Conservation (phyloP, 306 rosid genomes). For the Canavalia gladiata region DNA sequence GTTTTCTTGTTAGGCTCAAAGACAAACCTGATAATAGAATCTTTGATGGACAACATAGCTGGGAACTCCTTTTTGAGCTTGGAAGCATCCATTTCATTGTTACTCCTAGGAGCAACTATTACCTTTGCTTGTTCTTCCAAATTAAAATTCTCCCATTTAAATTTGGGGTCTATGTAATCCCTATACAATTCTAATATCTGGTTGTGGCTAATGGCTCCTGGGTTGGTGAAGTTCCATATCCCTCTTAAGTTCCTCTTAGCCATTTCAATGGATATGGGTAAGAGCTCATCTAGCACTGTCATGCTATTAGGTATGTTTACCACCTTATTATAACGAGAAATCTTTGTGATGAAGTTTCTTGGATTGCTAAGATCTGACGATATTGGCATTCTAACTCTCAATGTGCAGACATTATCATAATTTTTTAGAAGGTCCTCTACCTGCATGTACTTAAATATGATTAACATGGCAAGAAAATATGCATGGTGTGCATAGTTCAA, state of each 20-base stretch:
- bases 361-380: constrained; percentile 79
- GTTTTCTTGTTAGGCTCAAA: constrained; percentile 74
- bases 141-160: constrained; percentile 69
- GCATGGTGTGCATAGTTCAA: neutral
- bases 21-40: constrained; percentile 69
- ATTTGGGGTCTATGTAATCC: constrained; percentile 67
- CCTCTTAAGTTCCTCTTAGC: constrained; percentile 72
- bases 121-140: constrained; percentile 79
- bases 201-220: constrained; percentile 80
- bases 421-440: constrained; percentile 72
- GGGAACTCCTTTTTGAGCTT: constrained; percentile 76
- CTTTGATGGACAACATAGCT: constrained; percentile 62
- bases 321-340: constrained; percentile 66
- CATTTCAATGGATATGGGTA: constrained; percentile 78
- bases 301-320: constrained; percentile 81
- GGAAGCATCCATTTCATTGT: constrained; percentile 76
- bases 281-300: constrained; percentile 80
- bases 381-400: constrained; percentile 82
- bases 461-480: constrained; percentile 13
- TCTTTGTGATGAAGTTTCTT: constrained; percentile 82
- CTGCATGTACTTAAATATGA: constrained; percentile 49
- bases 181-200: constrained; percentile 69
- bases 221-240: constrained; percentile 87
- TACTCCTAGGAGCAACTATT: constrained; percentile 72
- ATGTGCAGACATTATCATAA: constrained; percentile 69